phyloP scores from a whole-genome alignment of 441 rosid genomes.

The Raphanus hybrid region DNA sequence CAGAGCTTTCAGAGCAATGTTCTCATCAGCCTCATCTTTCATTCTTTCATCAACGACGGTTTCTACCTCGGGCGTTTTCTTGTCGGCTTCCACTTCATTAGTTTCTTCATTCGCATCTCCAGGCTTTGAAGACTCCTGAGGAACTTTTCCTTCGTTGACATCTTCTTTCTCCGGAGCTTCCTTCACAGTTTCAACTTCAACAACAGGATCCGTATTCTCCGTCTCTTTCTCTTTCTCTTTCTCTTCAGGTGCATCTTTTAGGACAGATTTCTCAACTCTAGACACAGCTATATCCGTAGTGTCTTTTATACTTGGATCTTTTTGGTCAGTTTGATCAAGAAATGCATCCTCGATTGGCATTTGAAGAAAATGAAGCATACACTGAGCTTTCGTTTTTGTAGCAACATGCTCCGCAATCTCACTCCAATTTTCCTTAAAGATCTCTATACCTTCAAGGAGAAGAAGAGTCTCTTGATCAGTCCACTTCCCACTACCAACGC shows the following conservation, averaged over 20 bases:
- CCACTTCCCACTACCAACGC: constrained; percentile 90
- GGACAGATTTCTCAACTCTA: constrained; percentile 49
- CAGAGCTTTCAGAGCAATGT: constrained; percentile 75
- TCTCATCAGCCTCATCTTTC: constrained; percentile 50
- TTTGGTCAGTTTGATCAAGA: constrained; percentile 57
- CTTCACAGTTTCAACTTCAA: constrained; percentile 50
- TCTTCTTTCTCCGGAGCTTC: constrained; percentile 67
- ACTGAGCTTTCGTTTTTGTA: constrained; percentile 93
- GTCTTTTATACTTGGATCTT: constrained; percentile 52
- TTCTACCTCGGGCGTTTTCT: constrained; percentile 51
- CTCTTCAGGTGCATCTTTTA: constrained; percentile 60
- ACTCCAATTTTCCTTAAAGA: constrained; percentile 93
- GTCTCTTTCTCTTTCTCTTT: constrained; percentile 55
- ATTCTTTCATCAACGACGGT: constrained; percentile 47
- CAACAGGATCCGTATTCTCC: constrained; percentile 54
- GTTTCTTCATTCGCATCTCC: constrained; percentile 49
- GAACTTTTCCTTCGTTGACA: constrained; percentile 49
- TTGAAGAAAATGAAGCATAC: constrained; percentile 95
- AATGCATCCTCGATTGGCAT: constrained; percentile 98
- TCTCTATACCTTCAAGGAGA: constrained; percentile 95
- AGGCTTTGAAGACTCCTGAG: constrained; percentile 47
- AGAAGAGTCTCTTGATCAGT: constrained; percentile 99
- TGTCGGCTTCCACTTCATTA: constrained; percentile 41
- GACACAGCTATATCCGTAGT: constrained; percentile 45
- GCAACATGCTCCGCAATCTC: constrained; percentile 99